These are phyloP conservation scores for Hymenoscyphus occultus DNA, from an alignment of 2,329 filamentous ascomycete genomes.

Conservation along the genomic window DNA sequence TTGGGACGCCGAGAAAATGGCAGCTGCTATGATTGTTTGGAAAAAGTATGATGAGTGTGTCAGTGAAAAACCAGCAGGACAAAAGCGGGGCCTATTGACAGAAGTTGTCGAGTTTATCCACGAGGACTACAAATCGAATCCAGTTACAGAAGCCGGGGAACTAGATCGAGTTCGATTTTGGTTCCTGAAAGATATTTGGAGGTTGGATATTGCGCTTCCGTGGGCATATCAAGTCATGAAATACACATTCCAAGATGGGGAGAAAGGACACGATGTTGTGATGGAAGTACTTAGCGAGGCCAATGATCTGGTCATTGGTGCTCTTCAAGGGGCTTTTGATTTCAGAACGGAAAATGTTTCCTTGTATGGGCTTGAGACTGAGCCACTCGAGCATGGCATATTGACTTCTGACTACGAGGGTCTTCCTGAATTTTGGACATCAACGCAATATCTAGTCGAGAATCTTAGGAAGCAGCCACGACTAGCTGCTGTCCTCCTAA, in stretches of 20 bases:
- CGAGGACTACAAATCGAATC: slow-evolving; percentile 69
- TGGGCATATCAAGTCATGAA: slow-evolving; percentile 78
- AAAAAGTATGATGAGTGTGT: slow-evolving; percentile 70
- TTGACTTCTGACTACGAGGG: slow-evolving; percentile 61
- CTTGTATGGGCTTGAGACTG: slow-evolving; percentile 69
- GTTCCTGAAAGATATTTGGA: slow-evolving; percentile 74
- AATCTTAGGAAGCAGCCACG: slow-evolving; percentile 59
- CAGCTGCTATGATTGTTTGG: slow-evolving; percentile 78
- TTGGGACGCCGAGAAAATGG: slow-evolving; percentile 88
- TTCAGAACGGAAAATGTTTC: slow-evolving; percentile 70
- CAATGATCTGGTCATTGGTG: slow-evolving; percentile 67
- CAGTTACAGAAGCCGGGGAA: slow-evolving; percentile 63
- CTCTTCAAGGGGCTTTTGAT: slow-evolving; percentile 59
- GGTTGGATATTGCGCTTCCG: slow-evolving; percentile 70
- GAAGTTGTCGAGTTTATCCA: slow-evolving; percentile 75
- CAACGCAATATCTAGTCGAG: slow-evolving; percentile 59
- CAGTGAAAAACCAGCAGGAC: slow-evolving; percentile 54
- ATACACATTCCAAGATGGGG: slow-evolving; percentile 61
- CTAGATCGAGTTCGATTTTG: slow-evolving; percentile 79
- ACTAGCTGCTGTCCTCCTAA: slow-evolving; percentile 42
- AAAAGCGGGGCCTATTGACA: slow-evolving; percentile 68
- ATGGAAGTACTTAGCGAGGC: slow-evolving; percentile 54
- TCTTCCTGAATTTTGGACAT: slow-evolving; percentile 84
- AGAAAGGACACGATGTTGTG: slow-evolving; percentile 50
- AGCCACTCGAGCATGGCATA: slow-evolving; percentile 64